Conservation (phyloP, 768 basidiomycete species). For the Tylopilus rubrobrunneus region DNA sequence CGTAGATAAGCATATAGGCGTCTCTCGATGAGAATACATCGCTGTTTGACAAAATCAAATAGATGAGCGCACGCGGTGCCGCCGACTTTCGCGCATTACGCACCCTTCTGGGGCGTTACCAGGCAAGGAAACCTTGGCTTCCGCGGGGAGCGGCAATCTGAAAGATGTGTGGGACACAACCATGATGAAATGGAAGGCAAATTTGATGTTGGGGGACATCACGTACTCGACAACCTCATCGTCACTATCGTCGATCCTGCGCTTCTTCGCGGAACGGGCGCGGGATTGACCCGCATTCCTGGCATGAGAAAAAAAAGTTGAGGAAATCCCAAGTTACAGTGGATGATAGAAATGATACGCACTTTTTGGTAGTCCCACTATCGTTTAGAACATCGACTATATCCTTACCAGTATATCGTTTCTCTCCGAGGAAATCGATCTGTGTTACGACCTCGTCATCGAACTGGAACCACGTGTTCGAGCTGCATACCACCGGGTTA, state of each 20-base stretch:
- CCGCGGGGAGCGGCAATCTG: slow-evolving; percentile 20
- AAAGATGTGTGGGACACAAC: slow-evolving; percentile 5
- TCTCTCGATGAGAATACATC: slow-evolving; percentile 69
- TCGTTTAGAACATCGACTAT: slow-evolving; percentile 25
- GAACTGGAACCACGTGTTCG: slow-evolving; percentile 82
- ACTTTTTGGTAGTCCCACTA: slow-evolving; percentile 26
- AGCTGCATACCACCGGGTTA: slow-evolving; percentile 36
- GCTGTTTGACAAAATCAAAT: slow-evolving; percentile 30
- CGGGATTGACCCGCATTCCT: slow-evolving; percentile 30
- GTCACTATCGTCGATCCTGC: slow-evolving; percentile 56
- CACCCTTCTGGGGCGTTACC: slow-evolving; percentile 56
- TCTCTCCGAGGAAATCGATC: slow-evolving; percentile 52
- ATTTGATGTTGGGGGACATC: slow-evolving; percentile 12
- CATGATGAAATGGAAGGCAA: slow-evolving; percentile 17
- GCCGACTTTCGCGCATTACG: slow-evolving; percentile 73
- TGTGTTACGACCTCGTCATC: slow-evolving; percentile 84
- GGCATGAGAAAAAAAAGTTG: slow-evolving; percentile 3
- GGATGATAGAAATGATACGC: slow-evolving; percentile 5
- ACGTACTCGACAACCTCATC: slow-evolving; percentile 41
- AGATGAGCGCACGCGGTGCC: slow-evolving; percentile 11
- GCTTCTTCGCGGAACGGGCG: slow-evolving; percentile 43
- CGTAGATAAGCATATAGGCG: slow-evolving; percentile 95
- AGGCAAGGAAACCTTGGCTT: slow-evolving; percentile 24
- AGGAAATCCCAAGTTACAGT: background rate
- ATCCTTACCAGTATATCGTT: slow-evolving; percentile 32